These are phyloP conservation scores for Picocystis salinarum DNA, from an alignment of 139 green algal species.

Conservation along the genomic window DNA sequence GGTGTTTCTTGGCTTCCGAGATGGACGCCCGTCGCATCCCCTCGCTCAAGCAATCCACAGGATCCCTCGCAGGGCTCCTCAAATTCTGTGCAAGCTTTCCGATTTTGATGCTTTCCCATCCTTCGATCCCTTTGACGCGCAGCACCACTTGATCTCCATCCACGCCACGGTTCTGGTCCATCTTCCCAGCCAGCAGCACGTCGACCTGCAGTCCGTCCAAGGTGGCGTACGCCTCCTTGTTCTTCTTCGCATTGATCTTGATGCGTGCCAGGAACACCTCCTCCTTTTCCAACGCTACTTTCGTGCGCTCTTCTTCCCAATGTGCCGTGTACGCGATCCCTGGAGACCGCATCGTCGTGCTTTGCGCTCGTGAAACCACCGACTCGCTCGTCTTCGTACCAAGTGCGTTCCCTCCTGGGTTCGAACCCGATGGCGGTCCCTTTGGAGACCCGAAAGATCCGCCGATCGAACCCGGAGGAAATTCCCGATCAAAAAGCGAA, in stretches of 20 bases:
- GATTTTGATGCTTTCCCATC: conserved; percentile 26
- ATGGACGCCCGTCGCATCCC: neutral
- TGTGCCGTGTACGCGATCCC: too few species aligned
- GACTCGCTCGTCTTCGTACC: too few species aligned
- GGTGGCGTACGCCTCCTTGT: conserved; percentile 2
- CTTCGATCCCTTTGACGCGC: conserved; percentile 21
- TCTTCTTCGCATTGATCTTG: neutral
- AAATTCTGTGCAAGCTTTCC: neutral
- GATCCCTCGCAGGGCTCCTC: neutral
- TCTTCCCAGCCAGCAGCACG: conserved; percentile 2
- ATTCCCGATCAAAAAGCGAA: too few species aligned
- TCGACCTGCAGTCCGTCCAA: conserved; percentile 1
- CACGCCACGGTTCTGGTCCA: conserved; percentile 39
- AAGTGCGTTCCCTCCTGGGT: too few species aligned
- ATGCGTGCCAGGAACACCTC: neutral
- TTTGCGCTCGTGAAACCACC: too few species aligned
- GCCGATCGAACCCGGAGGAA: too few species aligned
- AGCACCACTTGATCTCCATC: conserved; percentile 69
- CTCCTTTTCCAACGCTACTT: too few species aligned
- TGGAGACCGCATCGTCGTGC: too few species aligned
- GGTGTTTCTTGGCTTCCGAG: neutral
- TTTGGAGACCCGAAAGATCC: too few species aligned
- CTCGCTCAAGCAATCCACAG: neutral
- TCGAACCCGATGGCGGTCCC: too few species aligned
- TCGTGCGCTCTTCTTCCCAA: too few species aligned